Evolutionary conservation across 1,284 basidiomycete genomes (phyloP), one percentile per base, ranked within the genome.

Genomic region (Malassezia equina): DNA sequence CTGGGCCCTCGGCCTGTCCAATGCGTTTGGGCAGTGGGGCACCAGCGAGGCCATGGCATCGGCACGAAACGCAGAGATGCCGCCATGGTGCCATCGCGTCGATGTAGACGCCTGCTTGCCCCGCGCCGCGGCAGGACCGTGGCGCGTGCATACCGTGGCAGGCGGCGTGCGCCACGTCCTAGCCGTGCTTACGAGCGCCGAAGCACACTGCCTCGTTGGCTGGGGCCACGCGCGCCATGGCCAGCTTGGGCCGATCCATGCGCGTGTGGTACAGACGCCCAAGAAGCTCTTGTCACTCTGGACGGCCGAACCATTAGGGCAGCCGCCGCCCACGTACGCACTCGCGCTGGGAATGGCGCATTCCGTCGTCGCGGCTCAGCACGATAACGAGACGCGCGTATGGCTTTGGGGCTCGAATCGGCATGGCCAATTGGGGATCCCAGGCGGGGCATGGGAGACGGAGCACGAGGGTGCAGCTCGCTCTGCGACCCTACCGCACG

Each of bases 191-290:
- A 21, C 29, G 23, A 24, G 21, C 17, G 15, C 25, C 2, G 21
- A 29, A 7, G 17, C 43, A 5, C 25, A 51, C n/a, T 40, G 19
- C 23, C 15, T 56, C n/a, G 11, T 40, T 24, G 55, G 49, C 4
- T 57, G 55, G 55, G 55, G 55, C 27, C 44, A 57, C 3, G 55
- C 55, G 29, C 55, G 55, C 17, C 49, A 47, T 29, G 55, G 55
- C 15, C 49, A 57, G 51, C 43, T 52, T 4, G 47, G 55, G 3
- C 27, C 9, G 5, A 15, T 11, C 25, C 15, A 15, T 13, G 34
- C 24, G 13, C 15, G 54, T n/a, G 23, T 36, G 19, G 47, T 41
- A 19, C 28, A 41, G 9, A 27, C 43, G n/a, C 27, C 36, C 23
- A 3, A 28, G 12, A 32, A n/a, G n/a, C 33, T 31, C 21, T 33